phyloP scores from a whole-genome alignment of 1,139 yeast genomes.

The Fermentozyma sake region DNA sequence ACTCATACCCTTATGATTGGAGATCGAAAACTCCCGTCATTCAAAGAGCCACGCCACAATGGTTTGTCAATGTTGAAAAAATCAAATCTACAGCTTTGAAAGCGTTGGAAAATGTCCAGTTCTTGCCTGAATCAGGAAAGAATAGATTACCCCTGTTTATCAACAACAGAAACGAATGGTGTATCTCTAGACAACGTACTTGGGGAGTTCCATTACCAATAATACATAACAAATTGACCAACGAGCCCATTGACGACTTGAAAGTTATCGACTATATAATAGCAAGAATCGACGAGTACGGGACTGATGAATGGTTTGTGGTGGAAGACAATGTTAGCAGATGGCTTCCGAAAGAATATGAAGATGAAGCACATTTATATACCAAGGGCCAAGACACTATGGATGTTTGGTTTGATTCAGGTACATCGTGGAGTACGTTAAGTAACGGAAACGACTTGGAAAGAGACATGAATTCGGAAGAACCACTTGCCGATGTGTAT shows the following conservation, averaged over 20 bases:
- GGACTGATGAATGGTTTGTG: constrained; percentile 80
- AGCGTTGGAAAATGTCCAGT: constrained; percentile 59
- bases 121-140: constrained; percentile 69
- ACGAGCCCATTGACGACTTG: constrained; percentile 53
- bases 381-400: constrained; percentile 81
- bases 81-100: constrained; percentile 60
- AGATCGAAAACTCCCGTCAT: constrained; percentile 93
- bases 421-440: constrained; percentile 83
- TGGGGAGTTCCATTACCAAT: constrained; percentile 99
- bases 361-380: constrained; percentile 37
- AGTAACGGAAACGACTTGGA: constrained; percentile 35
- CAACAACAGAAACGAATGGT: constrained; percentile 86
- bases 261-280: constrained; percentile 53
- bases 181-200: constrained; percentile 92
- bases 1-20: constrained; percentile 97
- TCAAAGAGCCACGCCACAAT: constrained; percentile 92
- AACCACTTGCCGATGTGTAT: constrained; percentile 67
- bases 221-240: constrained; percentile 56
- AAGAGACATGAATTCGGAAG: constrained; percentile 15
- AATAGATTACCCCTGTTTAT: constrained; percentile 72
- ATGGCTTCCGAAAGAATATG: constrained; percentile 63
- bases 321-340: constrained; percentile 46
- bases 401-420: constrained; percentile 99
- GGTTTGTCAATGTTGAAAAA: constrained; percentile 85
- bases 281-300: constrained; percentile 46